Evolutionary conservation across 1,284 basidiomycete species (phyloP).

Genomic region (Irpex sp.): DNA sequence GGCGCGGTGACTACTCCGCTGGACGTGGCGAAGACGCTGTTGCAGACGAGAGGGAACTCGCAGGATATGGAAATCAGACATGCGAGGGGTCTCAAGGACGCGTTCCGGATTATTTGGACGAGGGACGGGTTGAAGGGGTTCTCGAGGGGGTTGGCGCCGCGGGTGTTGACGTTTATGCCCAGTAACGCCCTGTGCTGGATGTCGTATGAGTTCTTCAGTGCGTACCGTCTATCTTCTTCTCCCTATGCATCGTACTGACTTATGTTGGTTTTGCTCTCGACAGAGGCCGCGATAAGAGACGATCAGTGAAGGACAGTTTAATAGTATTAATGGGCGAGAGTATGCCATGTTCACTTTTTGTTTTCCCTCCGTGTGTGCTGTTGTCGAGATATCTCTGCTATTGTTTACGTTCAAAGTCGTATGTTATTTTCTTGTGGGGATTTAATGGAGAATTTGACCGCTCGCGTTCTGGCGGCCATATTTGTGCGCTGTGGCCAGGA

Average conservation of each 20-base stretch:
- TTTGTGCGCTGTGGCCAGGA: no score
- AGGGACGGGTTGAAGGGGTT: slow-evolving; percentile 88
- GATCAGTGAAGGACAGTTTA: slow-evolving; percentile 6
- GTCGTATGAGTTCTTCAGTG: slow-evolving; percentile 95
- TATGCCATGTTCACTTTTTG: background rate
- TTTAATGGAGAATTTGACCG: background rate
- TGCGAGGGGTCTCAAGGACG: slow-evolving; percentile 85
- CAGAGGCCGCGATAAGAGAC: slow-evolving; percentile 68
- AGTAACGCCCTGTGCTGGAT: slow-evolving; percentile 98
- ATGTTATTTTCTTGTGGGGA: background rate
- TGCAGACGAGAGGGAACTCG: slow-evolving; percentile 91
- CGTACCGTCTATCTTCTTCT: slow-evolving; percentile 33
- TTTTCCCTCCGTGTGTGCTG: background rate
- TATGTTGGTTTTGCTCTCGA: slow-evolving; percentile 13
- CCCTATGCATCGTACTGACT: slow-evolving; percentile 6
- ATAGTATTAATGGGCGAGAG: background rate
- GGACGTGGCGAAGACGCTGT: slow-evolving; percentile 97
- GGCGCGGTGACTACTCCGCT: slow-evolving; percentile 96
- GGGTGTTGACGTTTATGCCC: slow-evolving; percentile 95
- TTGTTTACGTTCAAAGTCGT: background rate
- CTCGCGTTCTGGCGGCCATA: background rate
- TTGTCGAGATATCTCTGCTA: background rate
- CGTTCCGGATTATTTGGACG: slow-evolving; percentile 84
- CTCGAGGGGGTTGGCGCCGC: slow-evolving; percentile 83
- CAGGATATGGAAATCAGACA: slow-evolving; percentile 81